Conservation (phyloP, 1,284 basidiomycete genomes). For the Ganoderma sp. region DNA sequence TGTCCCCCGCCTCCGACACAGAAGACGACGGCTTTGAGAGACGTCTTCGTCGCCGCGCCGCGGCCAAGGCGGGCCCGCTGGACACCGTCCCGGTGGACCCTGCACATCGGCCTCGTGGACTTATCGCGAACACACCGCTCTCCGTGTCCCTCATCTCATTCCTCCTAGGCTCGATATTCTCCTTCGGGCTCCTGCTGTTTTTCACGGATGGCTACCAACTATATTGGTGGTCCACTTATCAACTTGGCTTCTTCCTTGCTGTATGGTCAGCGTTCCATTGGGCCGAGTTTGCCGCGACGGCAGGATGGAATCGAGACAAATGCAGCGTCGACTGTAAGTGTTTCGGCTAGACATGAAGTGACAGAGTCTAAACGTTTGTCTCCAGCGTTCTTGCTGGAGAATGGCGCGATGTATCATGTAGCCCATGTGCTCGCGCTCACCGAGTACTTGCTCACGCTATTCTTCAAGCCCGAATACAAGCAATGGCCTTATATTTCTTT, state of each 20-base stretch:
- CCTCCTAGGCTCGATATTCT: slow-evolving; percentile 68
- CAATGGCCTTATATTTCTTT: slow-evolving; percentile 56
- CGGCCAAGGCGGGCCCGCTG: slow-evolving; percentile 49
- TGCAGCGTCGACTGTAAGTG: slow-evolving; percentile 91
- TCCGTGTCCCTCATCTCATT: slow-evolving; percentile 77
- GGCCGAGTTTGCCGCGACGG: slow-evolving; percentile 94
- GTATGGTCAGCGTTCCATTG: slow-evolving; percentile 90
- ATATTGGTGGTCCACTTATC: slow-evolving; percentile 74
- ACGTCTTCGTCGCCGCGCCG: slow-evolving; percentile 51
- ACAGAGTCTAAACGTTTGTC: neutral
- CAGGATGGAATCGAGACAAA: slow-evolving; percentile 93
- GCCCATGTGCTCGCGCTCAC: slow-evolving; percentile 81
- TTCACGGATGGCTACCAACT: slow-evolving; percentile 49
- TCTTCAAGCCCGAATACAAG: slow-evolving; percentile 69
- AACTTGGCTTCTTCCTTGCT: slow-evolving; percentile 82
- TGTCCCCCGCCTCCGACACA: slow-evolving; percentile 23
- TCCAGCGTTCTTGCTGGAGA: slow-evolving; percentile 92
- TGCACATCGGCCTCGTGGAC: slow-evolving; percentile 52
- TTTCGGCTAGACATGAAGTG: neutral
- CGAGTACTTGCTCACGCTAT: slow-evolving; percentile 81
- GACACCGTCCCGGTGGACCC: slow-evolving; percentile 55
- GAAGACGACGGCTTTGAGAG: slow-evolving; percentile 50
- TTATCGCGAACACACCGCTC: slow-evolving; percentile 85
- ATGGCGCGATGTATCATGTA: slow-evolving; percentile 84
- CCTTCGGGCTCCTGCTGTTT: slow-evolving; percentile 58